Evolutionary conservation across 768 basidiomycete species (phyloP).

Genomic region (Tylopilus sp.): DNA sequence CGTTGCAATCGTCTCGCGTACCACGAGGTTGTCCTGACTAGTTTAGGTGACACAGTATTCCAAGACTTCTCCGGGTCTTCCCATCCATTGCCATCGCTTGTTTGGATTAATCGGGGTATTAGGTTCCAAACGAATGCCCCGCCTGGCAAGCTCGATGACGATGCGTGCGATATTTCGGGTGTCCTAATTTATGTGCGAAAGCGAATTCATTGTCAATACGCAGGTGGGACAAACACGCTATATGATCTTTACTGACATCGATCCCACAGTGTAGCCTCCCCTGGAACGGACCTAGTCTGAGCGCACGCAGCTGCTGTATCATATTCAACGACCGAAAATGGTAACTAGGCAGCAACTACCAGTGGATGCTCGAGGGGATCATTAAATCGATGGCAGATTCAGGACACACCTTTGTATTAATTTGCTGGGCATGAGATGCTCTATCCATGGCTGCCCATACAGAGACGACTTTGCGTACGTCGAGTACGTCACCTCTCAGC

Average conservation of each 20-base stretch:
- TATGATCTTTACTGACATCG: conserved; percentile 60
- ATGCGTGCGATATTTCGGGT: conserved; percentile 86
- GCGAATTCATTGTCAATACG: conserved; percentile 2
- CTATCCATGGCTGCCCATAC: conserved; percentile 33
- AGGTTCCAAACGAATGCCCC: conserved; percentile 63
- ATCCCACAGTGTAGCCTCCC: conserved; percentile 88
- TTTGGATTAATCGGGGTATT: conserved; percentile 68
- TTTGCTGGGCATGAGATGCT: conserved; percentile 4
- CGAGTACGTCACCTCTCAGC: conserved; percentile 70
- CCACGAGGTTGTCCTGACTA: neutral
- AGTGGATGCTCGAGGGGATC: neutral
- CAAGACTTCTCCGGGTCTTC: conserved; percentile 63
- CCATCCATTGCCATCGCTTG: conserved; percentile 86
- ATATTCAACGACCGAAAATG: conserved; percentile 53
- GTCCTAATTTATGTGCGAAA: conserved; percentile 51
- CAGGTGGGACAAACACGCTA: neutral
- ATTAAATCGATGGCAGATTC: neutral
- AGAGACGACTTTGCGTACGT: conserved; percentile 62
- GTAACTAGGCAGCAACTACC: conserved; percentile 16
- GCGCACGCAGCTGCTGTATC: conserved; percentile 66
- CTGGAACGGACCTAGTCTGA: conserved; percentile 71
- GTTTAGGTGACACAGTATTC: conserved; percentile 36
- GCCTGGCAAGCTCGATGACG: conserved; percentile 69
- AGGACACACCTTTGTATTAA: conserved; percentile 17
- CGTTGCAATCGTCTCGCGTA: conserved; percentile 11